These are phyloP conservation scores for Trifolium dubium DNA, from an alignment of 306 rosid species.

Conservation along the genomic window DNA sequence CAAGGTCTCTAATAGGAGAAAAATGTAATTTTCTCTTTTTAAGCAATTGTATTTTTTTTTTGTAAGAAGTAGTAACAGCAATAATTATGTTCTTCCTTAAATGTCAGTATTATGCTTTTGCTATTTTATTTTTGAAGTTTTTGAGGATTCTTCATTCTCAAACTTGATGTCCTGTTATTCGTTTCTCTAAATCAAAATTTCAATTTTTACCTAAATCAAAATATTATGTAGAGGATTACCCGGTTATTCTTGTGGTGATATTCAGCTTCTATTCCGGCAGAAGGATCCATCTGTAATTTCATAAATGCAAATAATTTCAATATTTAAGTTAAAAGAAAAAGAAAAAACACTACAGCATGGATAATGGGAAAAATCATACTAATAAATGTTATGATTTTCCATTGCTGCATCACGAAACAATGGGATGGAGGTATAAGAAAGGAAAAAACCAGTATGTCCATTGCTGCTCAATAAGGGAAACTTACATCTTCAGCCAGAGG, in stretches of 20 bases:
- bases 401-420: constrained; percentile 11
- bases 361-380: constrained; percentile 13
- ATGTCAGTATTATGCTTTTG: too few species aligned
- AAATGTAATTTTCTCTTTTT: too few species aligned
- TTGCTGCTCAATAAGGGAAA: constrained; percentile 36
- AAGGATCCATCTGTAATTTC: constrained; percentile 76
- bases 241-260: constrained; percentile 87
- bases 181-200: constrained; percentile 17
- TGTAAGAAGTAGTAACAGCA: too few species aligned
- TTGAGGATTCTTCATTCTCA: too few species aligned
- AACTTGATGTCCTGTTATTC: too few species aligned
- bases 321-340: constrained; percentile 18
- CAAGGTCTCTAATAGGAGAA: too few species aligned
- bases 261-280: constrained; percentile 93
- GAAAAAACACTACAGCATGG: not conserved
- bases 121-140: too few species aligned
- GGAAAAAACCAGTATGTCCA: constrained; percentile 4
- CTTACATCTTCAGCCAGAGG: constrained; percentile 97
- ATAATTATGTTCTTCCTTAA: not conserved
- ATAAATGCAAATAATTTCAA: constrained; percentile 37
- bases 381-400: constrained; percentile 5
- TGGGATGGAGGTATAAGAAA: not conserved
- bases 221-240: constrained; percentile 50
- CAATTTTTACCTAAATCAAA: not conserved
- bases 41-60: too few species aligned